Evolutionary conservation across 805 yeast genomes (phyloP), one percentile per base, ranked within the genome.

Genomic region (Lachancea meyersii): DNA sequence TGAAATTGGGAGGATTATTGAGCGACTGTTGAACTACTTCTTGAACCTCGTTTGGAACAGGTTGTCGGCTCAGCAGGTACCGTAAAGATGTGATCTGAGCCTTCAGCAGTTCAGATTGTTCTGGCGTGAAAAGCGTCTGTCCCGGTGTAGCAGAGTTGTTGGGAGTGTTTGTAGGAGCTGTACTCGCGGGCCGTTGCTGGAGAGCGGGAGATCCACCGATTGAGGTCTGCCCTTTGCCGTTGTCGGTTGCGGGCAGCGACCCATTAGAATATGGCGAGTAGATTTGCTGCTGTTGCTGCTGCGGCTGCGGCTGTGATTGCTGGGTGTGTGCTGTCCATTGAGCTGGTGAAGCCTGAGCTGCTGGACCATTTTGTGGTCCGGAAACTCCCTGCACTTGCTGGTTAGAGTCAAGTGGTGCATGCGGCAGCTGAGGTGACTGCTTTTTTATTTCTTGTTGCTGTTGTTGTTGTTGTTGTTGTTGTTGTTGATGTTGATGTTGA

Each of bases 41-140:
- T 47, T 60, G 65, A 21, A 45, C 49, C 9, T 55, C 60, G 10
- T 38, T 20, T 4, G 64, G 59, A n/a, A 62, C 60, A 5, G 57
- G 49, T 44, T 60, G 59, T 22, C 57, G 50, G 23, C 54, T 57
- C 3, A 60, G 58, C 14, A 62, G 42, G 28, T 54, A 56, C 40
- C 60, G 61, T 37, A 62, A 45, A n/a, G 67, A 54, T 11, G 62
- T 54, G n/a, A 62, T 61, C 36, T 62, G 67, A 5, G 67, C 65
- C 45, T 55, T 61, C 36, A 62, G 45, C 27, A 62, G 43, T 17
- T 53, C 51, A 2, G 65, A 58, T 35, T 62, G 65, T 40, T 55
- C 60, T 7, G 50, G 40, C 1, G 61, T 56, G 35, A 60, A 60
- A 16, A 56, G 38, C 11, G 33, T 19, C 13, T 26, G 37, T 23